These are phyloP conservation scores for Sugiyamaella japonica DNA, from an alignment of 1,139 yeast genomes.

Conservation along the genomic window DNA sequence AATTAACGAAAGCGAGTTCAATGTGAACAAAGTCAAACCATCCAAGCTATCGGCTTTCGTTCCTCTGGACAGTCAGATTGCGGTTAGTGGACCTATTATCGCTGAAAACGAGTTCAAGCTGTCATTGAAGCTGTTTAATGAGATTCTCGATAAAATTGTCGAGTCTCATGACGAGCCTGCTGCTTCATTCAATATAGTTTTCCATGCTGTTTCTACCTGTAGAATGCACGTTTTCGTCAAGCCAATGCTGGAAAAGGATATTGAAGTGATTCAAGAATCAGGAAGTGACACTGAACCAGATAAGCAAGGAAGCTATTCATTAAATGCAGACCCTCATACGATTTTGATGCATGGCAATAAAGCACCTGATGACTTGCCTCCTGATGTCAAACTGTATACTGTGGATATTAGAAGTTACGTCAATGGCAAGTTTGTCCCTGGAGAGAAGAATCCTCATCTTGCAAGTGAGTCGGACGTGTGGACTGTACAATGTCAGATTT, in stretches of 20 bases:
- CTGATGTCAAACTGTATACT: constrained; percentile 26
- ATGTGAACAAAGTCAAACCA: not conserved
- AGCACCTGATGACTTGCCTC: constrained; percentile 23
- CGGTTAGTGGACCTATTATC: constrained; percentile 46
- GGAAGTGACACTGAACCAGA: constrained; percentile 1
- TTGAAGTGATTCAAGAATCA: constrained; percentile 30
- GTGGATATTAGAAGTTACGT: constrained; percentile 22
- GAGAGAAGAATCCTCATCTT: constrained; percentile 24
- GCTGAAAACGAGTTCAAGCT: constrained; percentile 74
- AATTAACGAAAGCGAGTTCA: constrained; percentile 3
- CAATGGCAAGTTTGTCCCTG: constrained; percentile 21
- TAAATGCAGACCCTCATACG: constrained; percentile 26
- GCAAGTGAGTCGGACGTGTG: constrained; percentile 21
- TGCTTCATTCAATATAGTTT: constrained; percentile 34
- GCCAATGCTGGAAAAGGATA: constrained; percentile 36
- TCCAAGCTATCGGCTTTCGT: not conserved
- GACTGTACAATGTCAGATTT: constrained; percentile 27
- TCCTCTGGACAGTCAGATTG: constrained; percentile 28
- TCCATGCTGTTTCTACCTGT: constrained; percentile 31
- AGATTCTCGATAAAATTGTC: constrained; percentile 49
- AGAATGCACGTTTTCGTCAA: constrained; percentile 37
- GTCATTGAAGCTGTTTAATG: constrained; percentile 59
- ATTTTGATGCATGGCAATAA: constrained; percentile 27
- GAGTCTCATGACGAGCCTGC: constrained; percentile 32
- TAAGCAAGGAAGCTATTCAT: constrained; percentile 14